Evolutionary conservation across 1,139 yeast species (phyloP).

Genomic region (Blastobotrys elegans): DNA sequence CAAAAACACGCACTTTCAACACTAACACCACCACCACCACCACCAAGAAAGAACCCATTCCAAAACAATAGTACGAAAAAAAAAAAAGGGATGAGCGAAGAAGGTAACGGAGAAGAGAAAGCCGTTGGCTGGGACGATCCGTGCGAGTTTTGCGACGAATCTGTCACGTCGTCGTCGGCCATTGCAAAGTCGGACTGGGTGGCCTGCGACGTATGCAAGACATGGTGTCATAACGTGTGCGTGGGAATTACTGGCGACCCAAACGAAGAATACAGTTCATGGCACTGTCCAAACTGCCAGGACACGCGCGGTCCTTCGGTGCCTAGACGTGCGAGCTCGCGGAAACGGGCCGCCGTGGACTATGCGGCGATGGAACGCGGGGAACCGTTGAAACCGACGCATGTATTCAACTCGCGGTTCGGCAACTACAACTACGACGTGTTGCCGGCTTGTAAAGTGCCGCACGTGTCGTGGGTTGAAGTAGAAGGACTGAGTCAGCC

Average conservation of each 20-base stretch:
- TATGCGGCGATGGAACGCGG: constrained; percentile 80
- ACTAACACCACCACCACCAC: too few species aligned
- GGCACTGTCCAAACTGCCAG: constrained; percentile 53
- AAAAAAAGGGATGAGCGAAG: too few species aligned
- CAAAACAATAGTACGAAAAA: background rate
- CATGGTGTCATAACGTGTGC: constrained; percentile 61
- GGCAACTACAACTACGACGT: constrained; percentile 17
- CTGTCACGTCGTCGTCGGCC: too few species aligned
- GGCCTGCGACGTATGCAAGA: constrained; percentile 54
- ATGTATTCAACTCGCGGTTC: constrained; percentile 34
- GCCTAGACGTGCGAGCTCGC: constrained; percentile 50
- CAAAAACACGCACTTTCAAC: too few species aligned
- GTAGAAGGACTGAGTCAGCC: constrained; percentile 36
- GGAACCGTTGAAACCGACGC: constrained; percentile 54
- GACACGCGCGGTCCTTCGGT: constrained; percentile 48
- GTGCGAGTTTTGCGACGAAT: constrained; percentile 6
- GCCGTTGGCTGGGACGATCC: constrained; percentile 12
- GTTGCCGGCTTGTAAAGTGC: constrained; percentile 24
- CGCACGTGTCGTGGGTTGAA: constrained; percentile 40
- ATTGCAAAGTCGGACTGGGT: constrained; percentile 45
- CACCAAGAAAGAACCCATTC: background rate
- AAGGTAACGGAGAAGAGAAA: background rate
- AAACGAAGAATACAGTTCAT: constrained; percentile 42
- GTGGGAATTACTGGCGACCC: constrained; percentile 38
- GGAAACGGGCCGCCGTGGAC: constrained; percentile 55